Percentiles rank a stretch among this genome's conserved stretches.
These are phyloP conservation scores for Acanthamoeba rhysodes DNA, from an alignment of 208 protist species.

Conservation along the genomic window DNA sequence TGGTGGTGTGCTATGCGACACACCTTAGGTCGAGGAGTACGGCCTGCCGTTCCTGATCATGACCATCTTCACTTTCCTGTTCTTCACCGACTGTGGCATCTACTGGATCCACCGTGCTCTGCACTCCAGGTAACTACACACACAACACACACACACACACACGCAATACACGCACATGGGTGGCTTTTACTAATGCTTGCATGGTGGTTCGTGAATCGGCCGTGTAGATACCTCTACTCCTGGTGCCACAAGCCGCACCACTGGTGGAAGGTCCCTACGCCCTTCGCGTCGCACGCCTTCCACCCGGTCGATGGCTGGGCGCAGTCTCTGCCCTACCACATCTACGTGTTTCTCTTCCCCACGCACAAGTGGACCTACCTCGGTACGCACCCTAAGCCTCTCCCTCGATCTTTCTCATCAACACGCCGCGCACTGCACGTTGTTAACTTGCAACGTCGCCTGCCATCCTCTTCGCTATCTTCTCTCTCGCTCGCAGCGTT, in stretches of 20 bases:
- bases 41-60: constrained; percentile 91
- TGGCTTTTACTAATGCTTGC: too few relatives aligned
- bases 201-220: too few relatives aligned
- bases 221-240: constrained; percentile 90
- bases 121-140: constrained; percentile 89
- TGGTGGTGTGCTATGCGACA: too few relatives aligned
- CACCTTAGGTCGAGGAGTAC: constrained; percentile 89
- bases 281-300: constrained; percentile 95
- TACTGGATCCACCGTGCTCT: constrained; percentile 96
- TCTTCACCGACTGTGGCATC: constrained; percentile 95
- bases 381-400: not conserved
- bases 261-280: constrained; percentile 88
- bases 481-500: constrained; percentile 74
- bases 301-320: constrained; percentile 95
- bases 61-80: constrained; percentile 91
- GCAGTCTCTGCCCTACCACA: constrained; percentile 96
- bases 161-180: too few relatives aligned
- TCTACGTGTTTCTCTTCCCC: constrained; percentile 94
- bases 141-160: not conserved
- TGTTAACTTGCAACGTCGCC: too few relatives aligned
- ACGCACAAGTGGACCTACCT: constrained; percentile 94
- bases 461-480: too few relatives aligned
- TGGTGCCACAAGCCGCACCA: constrained; percentile 96
- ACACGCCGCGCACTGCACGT: too few relatives aligned
- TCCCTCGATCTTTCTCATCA: too few relatives aligned